Conservation (phyloP, 805 yeast species). For the Lachancea waltii region DNA sequence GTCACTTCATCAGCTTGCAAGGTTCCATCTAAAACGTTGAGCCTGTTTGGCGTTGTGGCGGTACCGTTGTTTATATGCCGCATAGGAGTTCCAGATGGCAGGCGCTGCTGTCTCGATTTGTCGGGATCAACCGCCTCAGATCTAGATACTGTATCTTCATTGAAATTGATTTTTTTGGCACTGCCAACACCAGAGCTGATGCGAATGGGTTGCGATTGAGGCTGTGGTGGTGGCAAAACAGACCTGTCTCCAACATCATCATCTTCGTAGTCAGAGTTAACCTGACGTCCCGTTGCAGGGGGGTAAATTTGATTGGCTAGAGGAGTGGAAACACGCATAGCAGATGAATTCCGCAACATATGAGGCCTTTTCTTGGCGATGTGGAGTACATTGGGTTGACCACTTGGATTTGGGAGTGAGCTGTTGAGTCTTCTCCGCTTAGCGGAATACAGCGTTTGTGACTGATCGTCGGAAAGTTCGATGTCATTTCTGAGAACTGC, state of each 20-base stretch:
- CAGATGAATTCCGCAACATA: constrained; percentile 9
- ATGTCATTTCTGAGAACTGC: constrained; percentile 37
- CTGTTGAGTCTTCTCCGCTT: constrained; percentile 24
- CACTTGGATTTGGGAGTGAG: constrained; percentile 6
- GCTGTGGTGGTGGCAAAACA: constrained; percentile 34
- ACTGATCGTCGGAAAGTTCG: constrained; percentile 12
- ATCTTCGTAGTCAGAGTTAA: constrained; percentile 24
- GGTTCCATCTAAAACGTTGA: constrained; percentile 26
- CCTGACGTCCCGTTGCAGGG: constrained; percentile 16
- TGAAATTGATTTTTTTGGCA: constrained; percentile 27
- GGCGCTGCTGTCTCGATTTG: constrained; percentile 31
- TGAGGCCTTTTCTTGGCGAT: constrained; percentile 12
- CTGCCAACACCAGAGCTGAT: constrained; percentile 32
- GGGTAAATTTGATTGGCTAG: constrained; percentile 37
- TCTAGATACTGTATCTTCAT: constrained; percentile 35
- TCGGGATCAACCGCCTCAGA: constrained; percentile 35
- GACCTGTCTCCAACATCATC: constrained; percentile 29
- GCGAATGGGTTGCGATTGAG: constrained; percentile 35
- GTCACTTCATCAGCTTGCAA: constrained; percentile 25
- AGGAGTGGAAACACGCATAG: constrained; percentile 35
- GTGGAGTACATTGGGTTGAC: constrained; percentile 9
- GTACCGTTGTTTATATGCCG: constrained; percentile 10
- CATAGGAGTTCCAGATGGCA: constrained; percentile 30
- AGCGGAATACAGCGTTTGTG: constrained; percentile 22
- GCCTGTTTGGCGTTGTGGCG: constrained; percentile 21